phyloP scores from a whole-genome alignment of 148 eudicot species.

The Vaccinium corymbosum region DNA sequence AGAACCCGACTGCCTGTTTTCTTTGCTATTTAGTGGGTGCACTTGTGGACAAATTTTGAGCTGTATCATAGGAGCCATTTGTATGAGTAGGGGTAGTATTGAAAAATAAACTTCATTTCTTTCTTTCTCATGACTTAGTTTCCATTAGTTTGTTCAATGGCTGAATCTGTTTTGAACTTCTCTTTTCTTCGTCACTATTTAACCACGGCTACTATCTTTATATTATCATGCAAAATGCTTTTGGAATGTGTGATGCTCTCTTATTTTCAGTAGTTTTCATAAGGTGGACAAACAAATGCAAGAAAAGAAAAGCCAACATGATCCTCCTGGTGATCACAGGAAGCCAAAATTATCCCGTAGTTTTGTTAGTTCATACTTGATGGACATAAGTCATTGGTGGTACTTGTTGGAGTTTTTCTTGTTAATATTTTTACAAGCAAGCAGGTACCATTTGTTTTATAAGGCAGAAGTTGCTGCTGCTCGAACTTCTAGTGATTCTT shows the following conservation, averaged over 20 bases:
- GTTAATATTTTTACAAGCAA: neutral
- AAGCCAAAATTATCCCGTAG: neutral
- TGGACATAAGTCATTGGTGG: neutral
- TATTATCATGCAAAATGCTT: neutral
- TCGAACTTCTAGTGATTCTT: neutral
- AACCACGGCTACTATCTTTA: neutral
- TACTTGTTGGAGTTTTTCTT: conserved; percentile 5
- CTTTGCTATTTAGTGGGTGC: neutral
- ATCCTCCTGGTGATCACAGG: neutral
- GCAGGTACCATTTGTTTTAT: neutral
- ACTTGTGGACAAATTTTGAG: conserved; percentile 4
- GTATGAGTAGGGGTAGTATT: neutral
- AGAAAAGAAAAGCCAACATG: neutral
- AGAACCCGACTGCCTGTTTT: neutral
- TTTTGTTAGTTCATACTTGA: conserved; percentile 6
- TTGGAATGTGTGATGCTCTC: neutral
- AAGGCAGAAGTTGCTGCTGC: neutral
- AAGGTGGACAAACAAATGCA: neutral
- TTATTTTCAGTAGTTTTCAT: neutral
- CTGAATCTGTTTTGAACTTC: neutral
- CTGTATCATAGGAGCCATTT: neutral
- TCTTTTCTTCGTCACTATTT: neutral
- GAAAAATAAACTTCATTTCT: neutral
- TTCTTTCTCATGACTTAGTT: neutral
- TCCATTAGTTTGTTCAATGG: neutral